Conservation (phyloP, 164 flowering plant species). For the Paratinospora sagittata region DNA sequence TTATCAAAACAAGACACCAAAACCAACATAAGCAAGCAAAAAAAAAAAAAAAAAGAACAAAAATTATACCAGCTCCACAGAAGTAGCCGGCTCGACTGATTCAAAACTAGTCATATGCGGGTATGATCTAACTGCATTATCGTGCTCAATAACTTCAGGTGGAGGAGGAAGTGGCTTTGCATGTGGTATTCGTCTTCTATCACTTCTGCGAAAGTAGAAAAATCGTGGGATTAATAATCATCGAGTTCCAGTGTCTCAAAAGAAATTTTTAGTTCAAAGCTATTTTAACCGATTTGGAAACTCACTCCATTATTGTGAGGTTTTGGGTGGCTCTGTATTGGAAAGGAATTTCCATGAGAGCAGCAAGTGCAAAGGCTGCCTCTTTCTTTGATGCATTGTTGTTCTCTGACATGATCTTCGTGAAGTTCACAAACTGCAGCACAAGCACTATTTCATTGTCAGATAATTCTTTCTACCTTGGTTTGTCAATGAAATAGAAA, state of each 20-base stretch:
- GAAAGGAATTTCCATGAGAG: slow-evolving; percentile 87
- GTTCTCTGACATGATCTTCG: slow-evolving; percentile 74
- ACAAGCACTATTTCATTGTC: neutral
- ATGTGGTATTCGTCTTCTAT: slow-evolving; percentile 19
- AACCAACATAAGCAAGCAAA: neutral
- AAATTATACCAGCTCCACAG: slow-evolving; percentile 41
- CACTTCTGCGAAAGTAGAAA: slow-evolving; percentile 22
- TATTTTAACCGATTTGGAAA: neutral
- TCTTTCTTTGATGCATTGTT: slow-evolving; percentile 53
- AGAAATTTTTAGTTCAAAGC: neutral
- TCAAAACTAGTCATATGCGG: slow-evolving; percentile 20
- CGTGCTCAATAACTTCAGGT: slow-evolving; percentile 52
- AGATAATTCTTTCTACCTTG: neutral
- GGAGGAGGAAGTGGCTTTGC: slow-evolving; percentile 66
- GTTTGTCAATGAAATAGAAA: neutral
- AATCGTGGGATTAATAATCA: neutral
- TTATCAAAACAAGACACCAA: neutral
- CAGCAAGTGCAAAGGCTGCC: slow-evolving; percentile 83
- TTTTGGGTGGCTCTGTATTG: slow-evolving; percentile 66
- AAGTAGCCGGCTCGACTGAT: slow-evolving; percentile 17
- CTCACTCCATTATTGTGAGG: slow-evolving; percentile 40
- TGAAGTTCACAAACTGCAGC: slow-evolving; percentile 86
- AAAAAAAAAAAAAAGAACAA: neutral
- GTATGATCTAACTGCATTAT: slow-evolving; percentile 29
- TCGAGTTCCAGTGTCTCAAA: neutral